Evolutionary conservation across 192 early-diverging fungal genomes (phyloP).

Genomic region (Funneliformis mosseae): DNA sequence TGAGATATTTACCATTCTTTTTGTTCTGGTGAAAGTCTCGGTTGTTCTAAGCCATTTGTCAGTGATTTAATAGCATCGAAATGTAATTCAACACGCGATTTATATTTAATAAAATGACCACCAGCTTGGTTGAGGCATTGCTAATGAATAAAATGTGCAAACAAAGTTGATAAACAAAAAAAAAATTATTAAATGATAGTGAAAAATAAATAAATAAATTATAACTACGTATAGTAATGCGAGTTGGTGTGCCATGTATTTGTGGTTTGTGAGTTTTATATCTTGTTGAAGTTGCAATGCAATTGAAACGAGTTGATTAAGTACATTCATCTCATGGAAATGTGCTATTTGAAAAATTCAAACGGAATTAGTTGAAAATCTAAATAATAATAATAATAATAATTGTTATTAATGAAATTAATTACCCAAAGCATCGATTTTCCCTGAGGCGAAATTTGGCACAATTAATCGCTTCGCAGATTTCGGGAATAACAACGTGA

Average conservation of each 20-base stretch:
- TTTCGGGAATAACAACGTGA: conserved; percentile 46
- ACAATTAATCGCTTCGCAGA: conserved; percentile 43
- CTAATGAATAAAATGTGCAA: conserved; percentile 27
- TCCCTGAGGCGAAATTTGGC: conserved; percentile 31
- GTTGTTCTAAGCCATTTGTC: conserved; percentile 42
- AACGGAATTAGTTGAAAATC: neutral
- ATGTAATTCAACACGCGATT: conserved; percentile 46
- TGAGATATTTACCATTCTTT: conserved; percentile 41
- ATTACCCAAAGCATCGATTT: conserved; percentile 2
- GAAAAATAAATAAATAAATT: neutral
- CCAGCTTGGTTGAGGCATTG: conserved; percentile 53
- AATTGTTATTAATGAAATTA: no score
- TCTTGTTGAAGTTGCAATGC: conserved; percentile 55
- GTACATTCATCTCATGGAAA: conserved; percentile 44
- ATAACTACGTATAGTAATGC: conserved; percentile 57
- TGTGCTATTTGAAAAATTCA: conserved; percentile 39
- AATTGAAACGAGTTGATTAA: conserved; percentile 54
- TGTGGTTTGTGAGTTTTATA: conserved; percentile 50
- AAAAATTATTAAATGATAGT: neutral
- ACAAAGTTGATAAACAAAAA: neutral
- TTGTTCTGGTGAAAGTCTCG: conserved; percentile 39
- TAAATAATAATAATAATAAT: no score
- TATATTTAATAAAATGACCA: conserved; percentile 48
- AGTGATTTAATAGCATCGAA: conserved; percentile 45
- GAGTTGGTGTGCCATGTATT: conserved; percentile 58